Evolutionary conservation across 805 yeast species (phyloP), one percentile per base, ranked within the genome.

Genomic region (Allodekkera sacchari): DNA sequence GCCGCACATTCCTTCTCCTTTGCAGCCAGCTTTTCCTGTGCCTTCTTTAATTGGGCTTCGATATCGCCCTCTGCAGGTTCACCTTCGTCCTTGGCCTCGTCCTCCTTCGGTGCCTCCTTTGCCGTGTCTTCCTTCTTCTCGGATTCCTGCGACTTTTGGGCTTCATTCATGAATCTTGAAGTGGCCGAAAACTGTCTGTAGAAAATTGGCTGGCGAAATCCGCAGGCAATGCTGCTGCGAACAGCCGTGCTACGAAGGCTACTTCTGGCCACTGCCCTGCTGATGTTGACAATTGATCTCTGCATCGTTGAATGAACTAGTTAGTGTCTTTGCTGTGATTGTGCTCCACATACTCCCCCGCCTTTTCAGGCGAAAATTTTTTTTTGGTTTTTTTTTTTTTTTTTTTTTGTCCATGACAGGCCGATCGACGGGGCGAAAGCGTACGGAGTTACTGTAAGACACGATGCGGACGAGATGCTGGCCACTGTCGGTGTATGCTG

Each of bases 1-100:
- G 81, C 85, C 17, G 87, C 87, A 42, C 69, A 65, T 41, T 87
- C 95, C 51, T 75, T 77, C 46, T 71, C 78, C 52, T 77, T 83
- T 34, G 66, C 64, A 22, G 59, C 68, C 41, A 74, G 61, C 53
- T 80, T 75, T 18, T 59, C 61, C 49, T 71, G 64, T 39, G 78
- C 48, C 34, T 64, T 66, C 10, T 46, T 45, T n/a, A 52, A 44
- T 43, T 52, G 57, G 37, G 44, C 47, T 35, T 44, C 56, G 26
- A 50, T 24, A 13, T 30, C 31, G n/a, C n/a, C n/a, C n/a, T n/a
- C 23, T 14, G 58, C 52, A 22, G 56, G 35, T 10, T 39, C 31
- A 14, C 33, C 43, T 22, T 37, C 48, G 9, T 37, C 28, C 5
- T 36, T 26, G 19, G 36, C 39, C 6, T 41, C 36, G 7, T 30